Conservation (phyloP, 371 early-diverging fungal species). For the Rhizopus delemar region DNA sequence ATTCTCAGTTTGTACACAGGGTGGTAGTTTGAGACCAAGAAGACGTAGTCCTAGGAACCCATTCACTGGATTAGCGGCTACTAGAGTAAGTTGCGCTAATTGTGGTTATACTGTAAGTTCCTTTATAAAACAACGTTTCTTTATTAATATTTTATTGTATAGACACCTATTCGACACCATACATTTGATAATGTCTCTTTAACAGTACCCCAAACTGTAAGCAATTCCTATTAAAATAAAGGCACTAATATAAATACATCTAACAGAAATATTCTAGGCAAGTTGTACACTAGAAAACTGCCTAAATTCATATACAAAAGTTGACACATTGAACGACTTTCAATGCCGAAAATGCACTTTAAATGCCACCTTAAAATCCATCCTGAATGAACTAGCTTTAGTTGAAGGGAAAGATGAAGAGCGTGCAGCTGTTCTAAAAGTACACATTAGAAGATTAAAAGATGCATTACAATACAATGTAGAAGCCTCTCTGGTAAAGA, state of each 20-base stretch:
- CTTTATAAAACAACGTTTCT: not conserved
- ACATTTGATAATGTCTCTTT: constrained; percentile 83
- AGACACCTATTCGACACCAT: constrained; percentile 79
- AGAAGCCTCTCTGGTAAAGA: constrained; percentile 36
- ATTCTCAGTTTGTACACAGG: constrained; percentile 52
- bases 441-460: constrained; percentile 35
- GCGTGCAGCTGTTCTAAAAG: constrained; percentile 17
- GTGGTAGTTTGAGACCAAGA: constrained; percentile 46
- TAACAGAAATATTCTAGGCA: constrained; percentile 24
- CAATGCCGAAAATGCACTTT: constrained; percentile 77
- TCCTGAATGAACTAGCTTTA: constrained; percentile 37
- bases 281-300: constrained; percentile 69
- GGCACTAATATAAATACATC: not conserved
- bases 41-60: constrained; percentile 61
- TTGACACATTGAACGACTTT: constrained; percentile 75
- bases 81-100: constrained; percentile 74
- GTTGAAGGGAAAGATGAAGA: constrained; percentile 16
- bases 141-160: not conserved
- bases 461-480: constrained; percentile 43
- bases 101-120: constrained; percentile 71
- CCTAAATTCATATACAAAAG: constrained; percentile 64
- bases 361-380: constrained; percentile 55
- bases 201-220: constrained; percentile 65
- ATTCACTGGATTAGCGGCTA: constrained; percentile 74
- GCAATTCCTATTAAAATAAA: constrained; percentile 1